A percentile compares a stretch with the other conserved stretches of the same genome.
These are phyloP conservation scores for Fraxinus baroniana DNA, from an alignment of 305 asterid genomes.

Conservation along the genomic window DNA sequence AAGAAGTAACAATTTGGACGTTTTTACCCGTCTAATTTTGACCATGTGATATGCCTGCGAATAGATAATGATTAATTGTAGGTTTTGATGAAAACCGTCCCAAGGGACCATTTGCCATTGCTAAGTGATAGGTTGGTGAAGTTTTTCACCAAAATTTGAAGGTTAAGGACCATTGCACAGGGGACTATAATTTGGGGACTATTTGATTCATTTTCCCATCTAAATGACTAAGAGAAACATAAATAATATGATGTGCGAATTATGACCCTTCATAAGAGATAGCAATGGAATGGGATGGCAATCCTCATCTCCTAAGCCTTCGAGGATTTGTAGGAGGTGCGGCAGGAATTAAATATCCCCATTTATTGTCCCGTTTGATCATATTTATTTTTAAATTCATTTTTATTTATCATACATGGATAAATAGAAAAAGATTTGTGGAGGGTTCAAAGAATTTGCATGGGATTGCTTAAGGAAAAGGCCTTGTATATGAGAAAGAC, in stretches of 20 bases:
- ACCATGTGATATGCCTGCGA: not conserved
- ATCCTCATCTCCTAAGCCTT: too few relatives aligned
- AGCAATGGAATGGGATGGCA: too few relatives aligned
- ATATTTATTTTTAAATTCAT: too few relatives aligned
- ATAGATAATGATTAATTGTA: too few relatives aligned
- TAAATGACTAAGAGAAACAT: not conserved
- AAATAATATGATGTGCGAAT: not conserved
- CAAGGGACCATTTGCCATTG: not conserved
- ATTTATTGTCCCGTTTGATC: too few relatives aligned
- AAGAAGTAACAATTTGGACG: not conserved
- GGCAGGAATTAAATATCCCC: too few relatives aligned
- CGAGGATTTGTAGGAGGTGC: too few relatives aligned
- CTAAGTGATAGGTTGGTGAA: not conserved
- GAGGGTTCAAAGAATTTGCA: too few relatives aligned
- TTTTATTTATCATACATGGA: too few relatives aligned
- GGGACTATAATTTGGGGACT: not conserved
- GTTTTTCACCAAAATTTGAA: not conserved
- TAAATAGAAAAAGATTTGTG: too few relatives aligned
- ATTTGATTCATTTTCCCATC: not conserved
- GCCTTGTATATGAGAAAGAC: too few relatives aligned
- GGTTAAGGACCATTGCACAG: not conserved
- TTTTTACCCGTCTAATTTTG: not conserved
- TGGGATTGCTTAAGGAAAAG: too few relatives aligned
- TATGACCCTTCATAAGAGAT: not conserved
- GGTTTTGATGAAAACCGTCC: not conserved